A percentile compares a stretch with the other conserved stretches of the same genome.
Conservation (phyloP, 2,329 filamentous ascomycete genomes). For the Helotiales sp. region DNA sequence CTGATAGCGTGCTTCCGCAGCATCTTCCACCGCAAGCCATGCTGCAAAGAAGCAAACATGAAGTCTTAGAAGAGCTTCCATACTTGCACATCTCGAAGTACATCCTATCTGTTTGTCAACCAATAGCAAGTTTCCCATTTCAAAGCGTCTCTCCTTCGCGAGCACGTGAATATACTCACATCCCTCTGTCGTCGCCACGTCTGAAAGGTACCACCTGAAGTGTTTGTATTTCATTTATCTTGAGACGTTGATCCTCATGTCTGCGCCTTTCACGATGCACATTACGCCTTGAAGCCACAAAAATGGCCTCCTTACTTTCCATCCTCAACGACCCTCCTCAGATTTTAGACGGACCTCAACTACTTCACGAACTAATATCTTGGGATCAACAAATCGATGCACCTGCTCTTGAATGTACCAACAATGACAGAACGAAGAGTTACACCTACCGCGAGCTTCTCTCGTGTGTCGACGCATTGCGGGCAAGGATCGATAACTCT, state of each 20-base stretch:
- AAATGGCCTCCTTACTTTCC: constrained; percentile 42
- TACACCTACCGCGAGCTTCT: constrained; percentile 37
- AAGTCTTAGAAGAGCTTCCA: not conserved
- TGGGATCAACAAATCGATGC: constrained; percentile 35
- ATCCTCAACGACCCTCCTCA: constrained; percentile 58
- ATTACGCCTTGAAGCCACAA: constrained; percentile 13
- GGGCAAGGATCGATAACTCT: constrained; percentile 13
- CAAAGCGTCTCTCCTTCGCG: not conserved
- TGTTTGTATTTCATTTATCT: not conserved
- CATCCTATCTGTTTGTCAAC: not conserved
- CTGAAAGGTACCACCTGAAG: not conserved
- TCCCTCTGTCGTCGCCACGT: not conserved
- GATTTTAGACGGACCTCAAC: constrained; percentile 51
- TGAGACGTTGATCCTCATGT: not conserved
- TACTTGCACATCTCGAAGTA: not conserved
- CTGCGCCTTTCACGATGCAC: not conserved
- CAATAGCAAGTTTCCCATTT: not conserved
- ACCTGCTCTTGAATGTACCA: constrained; percentile 65
- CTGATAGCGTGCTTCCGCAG: not conserved
- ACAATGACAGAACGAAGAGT: constrained; percentile 39
- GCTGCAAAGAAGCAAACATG: not conserved
- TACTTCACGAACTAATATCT: constrained; percentile 65
- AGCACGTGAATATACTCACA: constrained; percentile 1
- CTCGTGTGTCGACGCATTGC: constrained; percentile 40
- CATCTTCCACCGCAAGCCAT: not conserved